Conservation (phyloP, 441 rosid species). For the Macaranga tanarius region DNA sequence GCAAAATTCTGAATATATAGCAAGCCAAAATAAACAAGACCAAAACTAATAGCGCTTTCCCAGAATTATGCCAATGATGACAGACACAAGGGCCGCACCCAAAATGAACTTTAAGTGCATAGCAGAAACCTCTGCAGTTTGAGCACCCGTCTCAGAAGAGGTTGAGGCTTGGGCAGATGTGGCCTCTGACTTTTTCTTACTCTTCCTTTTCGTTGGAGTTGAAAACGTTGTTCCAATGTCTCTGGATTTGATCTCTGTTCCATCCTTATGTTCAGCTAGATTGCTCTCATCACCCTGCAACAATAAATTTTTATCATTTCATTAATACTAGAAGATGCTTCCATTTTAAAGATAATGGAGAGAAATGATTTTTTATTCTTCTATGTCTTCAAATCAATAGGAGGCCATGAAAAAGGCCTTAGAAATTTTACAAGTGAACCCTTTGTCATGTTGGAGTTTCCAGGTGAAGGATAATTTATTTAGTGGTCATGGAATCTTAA, state of each 20-base stretch:
- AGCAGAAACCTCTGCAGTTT: constrained; percentile 38
- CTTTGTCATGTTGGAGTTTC: no score
- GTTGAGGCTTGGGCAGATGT: constrained; percentile 41
- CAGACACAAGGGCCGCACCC: constrained; percentile 71
- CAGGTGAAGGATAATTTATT: no score
- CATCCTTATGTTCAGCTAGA: constrained; percentile 36
- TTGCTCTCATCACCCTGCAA: constrained; percentile 44
- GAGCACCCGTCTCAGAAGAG: constrained; percentile 30
- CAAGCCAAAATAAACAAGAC: constrained; percentile 23
- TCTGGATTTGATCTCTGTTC: constrained; percentile 68
- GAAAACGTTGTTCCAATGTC: constrained; percentile 57
- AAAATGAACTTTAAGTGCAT: constrained; percentile 50
- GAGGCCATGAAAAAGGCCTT: no score
- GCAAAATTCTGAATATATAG: not conserved
- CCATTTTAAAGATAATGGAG: not conserved
- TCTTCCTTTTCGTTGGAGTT: constrained; percentile 72
- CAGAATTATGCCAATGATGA: constrained; percentile 66
- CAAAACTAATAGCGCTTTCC: constrained; percentile 75
- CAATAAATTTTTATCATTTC: not conserved
- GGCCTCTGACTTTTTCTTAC: constrained; percentile 75
- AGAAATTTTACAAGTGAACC: no score
- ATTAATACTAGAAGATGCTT: not conserved
- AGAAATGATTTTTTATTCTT: not conserved
- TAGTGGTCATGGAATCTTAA: not conserved
- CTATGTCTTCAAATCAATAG: no score